Evolutionary conservation across 73 alveolate genomes (phyloP).

Genomic region (Paramecium tetraurelia): DNA sequence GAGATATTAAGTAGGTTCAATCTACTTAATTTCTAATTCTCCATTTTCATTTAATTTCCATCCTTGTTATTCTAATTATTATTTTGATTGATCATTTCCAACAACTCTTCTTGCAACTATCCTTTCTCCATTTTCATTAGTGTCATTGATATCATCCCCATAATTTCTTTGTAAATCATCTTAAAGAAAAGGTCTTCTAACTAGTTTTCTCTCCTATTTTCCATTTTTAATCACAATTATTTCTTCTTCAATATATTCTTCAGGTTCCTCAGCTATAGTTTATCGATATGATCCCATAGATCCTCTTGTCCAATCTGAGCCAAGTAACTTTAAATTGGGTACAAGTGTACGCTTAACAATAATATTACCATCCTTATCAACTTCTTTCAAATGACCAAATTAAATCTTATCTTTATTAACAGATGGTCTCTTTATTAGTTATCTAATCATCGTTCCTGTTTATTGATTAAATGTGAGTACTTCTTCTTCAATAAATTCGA

Average conservation of each 20-base stretch:
- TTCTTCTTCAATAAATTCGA: conserved; percentile 1
- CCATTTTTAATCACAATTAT: not conserved
- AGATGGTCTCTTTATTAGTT: not conserved
- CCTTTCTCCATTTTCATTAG: not conserved
- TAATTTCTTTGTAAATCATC: not conserved
- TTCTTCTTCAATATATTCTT: conserved; percentile 8
- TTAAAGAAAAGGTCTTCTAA: not conserved
- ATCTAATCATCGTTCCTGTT: not conserved
- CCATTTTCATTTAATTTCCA: conserved; percentile 6
- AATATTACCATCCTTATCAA: not conserved
- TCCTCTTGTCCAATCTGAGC: conserved; percentile 16
- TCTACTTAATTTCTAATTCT: not conserved
- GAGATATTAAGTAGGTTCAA: not conserved
- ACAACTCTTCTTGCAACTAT: conserved; percentile 6
- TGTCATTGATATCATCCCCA: not conserved
- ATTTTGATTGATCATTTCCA: not conserved
- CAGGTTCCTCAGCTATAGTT: conserved; percentile 11
- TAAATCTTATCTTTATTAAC: not conserved
- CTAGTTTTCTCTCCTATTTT: not conserved
- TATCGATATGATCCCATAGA: not conserved
- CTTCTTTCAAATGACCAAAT: not conserved
- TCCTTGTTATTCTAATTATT: not conserved
- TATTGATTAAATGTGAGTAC: not conserved
- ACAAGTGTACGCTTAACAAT: not conserved
- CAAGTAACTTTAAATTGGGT: not conserved